phyloP scores from a whole-genome alignment of 1,284 basidiomycete species.

The Rhodotorula sp. region DNA sequence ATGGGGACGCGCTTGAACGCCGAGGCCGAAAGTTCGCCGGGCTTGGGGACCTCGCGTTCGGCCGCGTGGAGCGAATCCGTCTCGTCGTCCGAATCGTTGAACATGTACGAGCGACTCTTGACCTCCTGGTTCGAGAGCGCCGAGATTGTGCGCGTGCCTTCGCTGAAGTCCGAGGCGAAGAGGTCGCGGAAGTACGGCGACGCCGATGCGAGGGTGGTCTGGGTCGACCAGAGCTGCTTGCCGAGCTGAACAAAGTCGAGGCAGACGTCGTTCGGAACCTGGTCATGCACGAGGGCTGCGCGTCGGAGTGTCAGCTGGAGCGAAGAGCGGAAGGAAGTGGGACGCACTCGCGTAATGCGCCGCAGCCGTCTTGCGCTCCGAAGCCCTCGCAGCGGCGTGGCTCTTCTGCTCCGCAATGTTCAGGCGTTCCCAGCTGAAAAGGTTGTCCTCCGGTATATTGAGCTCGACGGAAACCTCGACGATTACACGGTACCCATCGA shows the following conservation, averaged over 20 bases:
- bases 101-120: background rate
- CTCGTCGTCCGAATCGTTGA: background rate
- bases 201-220: background rate
- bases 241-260: background rate
- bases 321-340: too few species aligned
- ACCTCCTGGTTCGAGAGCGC: background rate
- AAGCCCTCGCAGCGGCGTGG: too few species aligned
- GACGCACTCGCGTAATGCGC: too few species aligned
- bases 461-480: too few species aligned
- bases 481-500: too few species aligned
- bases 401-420: too few species aligned
- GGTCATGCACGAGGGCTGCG: background rate
- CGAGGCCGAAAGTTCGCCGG: background rate
- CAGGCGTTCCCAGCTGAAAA: too few species aligned
- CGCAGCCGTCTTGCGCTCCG: too few species aligned
- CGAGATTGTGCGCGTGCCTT: too few species aligned
- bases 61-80: background rate
- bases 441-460: too few species aligned
- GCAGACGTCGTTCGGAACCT: slow-evolving; percentile 5
- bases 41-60: too few species aligned
- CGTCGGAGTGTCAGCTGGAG: too few species aligned
- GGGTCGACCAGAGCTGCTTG: background rate
- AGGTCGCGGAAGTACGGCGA: background rate
- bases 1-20: background rate
- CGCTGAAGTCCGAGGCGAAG: background rate